Evolutionary conservation across 1,284 basidiomycete genomes (phyloP).

Genomic region (Leccinum ponderosum): DNA sequence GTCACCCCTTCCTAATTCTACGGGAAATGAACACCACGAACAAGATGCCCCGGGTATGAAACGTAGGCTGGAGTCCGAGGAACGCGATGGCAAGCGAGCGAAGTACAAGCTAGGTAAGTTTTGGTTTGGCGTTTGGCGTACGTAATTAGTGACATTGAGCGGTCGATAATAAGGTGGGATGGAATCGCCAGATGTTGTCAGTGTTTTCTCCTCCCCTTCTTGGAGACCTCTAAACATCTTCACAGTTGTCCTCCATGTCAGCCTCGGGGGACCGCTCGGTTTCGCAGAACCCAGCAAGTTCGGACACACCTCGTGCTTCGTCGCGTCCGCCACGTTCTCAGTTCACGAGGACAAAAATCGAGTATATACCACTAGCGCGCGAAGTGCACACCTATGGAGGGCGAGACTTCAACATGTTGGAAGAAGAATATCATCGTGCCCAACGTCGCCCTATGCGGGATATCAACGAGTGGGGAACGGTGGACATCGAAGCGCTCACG

Average conservation of each 20-base stretch:
- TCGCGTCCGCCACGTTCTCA: slow-evolving; percentile 42
- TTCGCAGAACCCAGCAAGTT: slow-evolving; percentile 15
- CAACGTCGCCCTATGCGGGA: slow-evolving; percentile 62
- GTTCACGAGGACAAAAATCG: slow-evolving; percentile 77
- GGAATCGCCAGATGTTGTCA: slow-evolving; percentile 45
- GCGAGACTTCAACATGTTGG: slow-evolving; percentile 75
- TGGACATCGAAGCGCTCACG: slow-evolving; percentile 88
- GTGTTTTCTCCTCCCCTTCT: slow-evolving; percentile 15
- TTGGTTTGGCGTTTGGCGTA: slow-evolving; percentile 15
- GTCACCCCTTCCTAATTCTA: slow-evolving; percentile 10
- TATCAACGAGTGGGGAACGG: slow-evolving; percentile 78
- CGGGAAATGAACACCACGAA: slow-evolving; percentile 29
- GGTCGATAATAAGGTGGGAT: slow-evolving; percentile 33
- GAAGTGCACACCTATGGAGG: slow-evolving; percentile 83
- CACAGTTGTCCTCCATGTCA: slow-evolving; percentile 24
- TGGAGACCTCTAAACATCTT: slow-evolving; percentile 15
- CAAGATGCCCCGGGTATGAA: slow-evolving; percentile 60
- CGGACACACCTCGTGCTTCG: slow-evolving; percentile 18
- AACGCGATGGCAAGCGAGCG: slow-evolving; percentile 62
- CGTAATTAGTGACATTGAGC: slow-evolving; percentile 31
- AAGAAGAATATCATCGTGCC: slow-evolving; percentile 58
- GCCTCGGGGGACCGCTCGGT: slow-evolving; percentile 20
- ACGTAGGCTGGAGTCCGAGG: slow-evolving; percentile 68
- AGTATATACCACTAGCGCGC: slow-evolving; percentile 84
- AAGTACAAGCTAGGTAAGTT: slow-evolving; percentile 66